Evolutionary conservation across 306 rosid species (phyloP).

Genomic region (Rosa rugosa): DNA sequence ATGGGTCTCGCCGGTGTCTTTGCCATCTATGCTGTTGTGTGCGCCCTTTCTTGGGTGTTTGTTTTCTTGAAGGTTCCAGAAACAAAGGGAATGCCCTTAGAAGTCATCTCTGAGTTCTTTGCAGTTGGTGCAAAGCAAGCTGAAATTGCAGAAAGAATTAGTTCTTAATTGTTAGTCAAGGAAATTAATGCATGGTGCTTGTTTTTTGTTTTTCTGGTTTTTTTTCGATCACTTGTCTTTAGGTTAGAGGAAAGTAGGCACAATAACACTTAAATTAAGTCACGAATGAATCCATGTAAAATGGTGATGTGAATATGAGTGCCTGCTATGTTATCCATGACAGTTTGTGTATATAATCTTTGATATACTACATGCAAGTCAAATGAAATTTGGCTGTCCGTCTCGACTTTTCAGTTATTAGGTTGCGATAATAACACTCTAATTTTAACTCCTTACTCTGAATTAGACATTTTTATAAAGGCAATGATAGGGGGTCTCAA

Average conservation of each 20-base stretch:
- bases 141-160: slow-evolving; percentile 10
- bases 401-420: not conserved
- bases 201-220: not conserved
- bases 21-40: slow-evolving; percentile 37
- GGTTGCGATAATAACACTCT: not conserved
- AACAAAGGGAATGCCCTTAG: slow-evolving; percentile 48
- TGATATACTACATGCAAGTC: not conserved
- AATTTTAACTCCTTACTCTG: not conserved
- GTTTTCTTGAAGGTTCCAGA: slow-evolving; percentile 43
- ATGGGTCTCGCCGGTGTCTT: slow-evolving; percentile 42
- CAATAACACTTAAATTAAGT: slow-evolving; percentile 6
- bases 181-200: not conserved
- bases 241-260: slow-evolving; percentile 6
- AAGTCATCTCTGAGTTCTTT: slow-evolving; percentile 45
- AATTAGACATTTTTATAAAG: too few species aligned
- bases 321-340: slow-evolving; percentile 6
- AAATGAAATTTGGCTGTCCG: not conserved
- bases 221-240: not conserved
- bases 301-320: not conserved
- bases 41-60: slow-evolving; percentile 39
- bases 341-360: slow-evolving; percentile 10
- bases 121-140: slow-evolving; percentile 40
- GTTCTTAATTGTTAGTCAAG: slow-evolving; percentile 3
- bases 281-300: not conserved
- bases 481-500: too few species aligned